Evolutionary conservation across 2,329 filamentous ascomycete genomes (phyloP).

Genomic region (Xenoacremonium recifei): DNA sequence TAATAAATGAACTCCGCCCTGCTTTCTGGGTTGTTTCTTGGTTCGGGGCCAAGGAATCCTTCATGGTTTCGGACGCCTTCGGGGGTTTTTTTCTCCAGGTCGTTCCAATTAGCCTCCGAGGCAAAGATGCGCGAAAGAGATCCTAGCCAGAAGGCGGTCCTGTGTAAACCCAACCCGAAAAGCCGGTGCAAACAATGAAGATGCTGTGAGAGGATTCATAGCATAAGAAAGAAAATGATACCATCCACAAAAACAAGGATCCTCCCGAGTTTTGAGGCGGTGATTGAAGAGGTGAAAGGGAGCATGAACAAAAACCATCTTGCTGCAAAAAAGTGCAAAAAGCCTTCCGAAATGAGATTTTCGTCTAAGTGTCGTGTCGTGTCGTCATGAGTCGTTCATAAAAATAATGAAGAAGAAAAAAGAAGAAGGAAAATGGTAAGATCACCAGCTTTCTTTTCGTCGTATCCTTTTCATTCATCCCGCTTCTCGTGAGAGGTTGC

Average conservation of each 20-base stretch:
- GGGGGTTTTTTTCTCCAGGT: not conserved
- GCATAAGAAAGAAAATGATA: constrained; percentile 1
- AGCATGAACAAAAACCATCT: constrained; percentile 1
- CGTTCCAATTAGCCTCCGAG: not conserved
- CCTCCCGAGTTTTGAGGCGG: constrained; percentile 7
- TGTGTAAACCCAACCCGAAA: not conserved
- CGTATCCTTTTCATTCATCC: constrained; percentile 12
- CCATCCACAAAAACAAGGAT: constrained; percentile 6
- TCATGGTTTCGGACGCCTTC: not conserved
- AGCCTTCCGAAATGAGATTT: constrained; percentile 16
- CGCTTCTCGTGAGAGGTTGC: constrained; percentile 25
- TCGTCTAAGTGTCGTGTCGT: constrained; percentile 26
- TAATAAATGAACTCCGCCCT: too few relatives aligned
- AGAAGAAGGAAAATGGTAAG: not conserved
- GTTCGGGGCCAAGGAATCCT: not conserved
- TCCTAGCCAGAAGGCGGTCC: not conserved
- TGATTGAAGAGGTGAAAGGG: constrained; percentile 6
- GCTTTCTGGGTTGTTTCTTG: not conserved
- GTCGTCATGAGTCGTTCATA: constrained; percentile 25
- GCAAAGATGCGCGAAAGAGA: not conserved
- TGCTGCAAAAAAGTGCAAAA: constrained; percentile 7
- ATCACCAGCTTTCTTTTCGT: constrained; percentile 11
- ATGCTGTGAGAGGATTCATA: not conserved
- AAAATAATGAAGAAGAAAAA: constrained; percentile 4
- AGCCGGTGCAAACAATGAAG: not conserved